Percentiles rank a stretch among this genome's conserved stretches.
These are phyloP conservation scores for Penicillium goetzii DNA, from an alignment of 495 filamentous ascomycete species.

Conservation along the genomic window DNA sequence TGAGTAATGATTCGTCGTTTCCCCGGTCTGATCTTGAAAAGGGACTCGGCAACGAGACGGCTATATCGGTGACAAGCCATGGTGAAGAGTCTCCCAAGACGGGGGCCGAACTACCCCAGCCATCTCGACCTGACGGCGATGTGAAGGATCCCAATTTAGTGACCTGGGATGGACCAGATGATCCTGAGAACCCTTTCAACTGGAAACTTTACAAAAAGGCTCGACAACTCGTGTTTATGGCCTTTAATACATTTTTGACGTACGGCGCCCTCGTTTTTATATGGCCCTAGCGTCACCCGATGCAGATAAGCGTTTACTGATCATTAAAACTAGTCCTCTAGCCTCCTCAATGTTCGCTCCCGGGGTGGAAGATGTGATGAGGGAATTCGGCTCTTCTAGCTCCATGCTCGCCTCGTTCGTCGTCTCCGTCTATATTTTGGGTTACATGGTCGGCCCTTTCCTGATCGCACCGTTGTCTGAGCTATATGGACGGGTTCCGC, in stretches of 20 bases:
- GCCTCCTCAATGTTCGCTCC: constrained; percentile 16
- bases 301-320: background rate
- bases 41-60: background rate
- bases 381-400: background rate
- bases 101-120: background rate
- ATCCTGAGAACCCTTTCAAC: constrained; percentile 58
- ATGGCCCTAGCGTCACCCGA: background rate
- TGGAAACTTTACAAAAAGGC: constrained; percentile 48
- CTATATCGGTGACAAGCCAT: background rate
- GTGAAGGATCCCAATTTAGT: constrained; percentile 9
- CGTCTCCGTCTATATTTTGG: constrained; percentile 6
- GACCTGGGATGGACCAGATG: constrained; percentile 54
- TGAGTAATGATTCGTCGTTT: background rate
- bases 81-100: background rate
- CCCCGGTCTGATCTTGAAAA: background rate
- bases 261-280: background rate
- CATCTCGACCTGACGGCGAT: background rate
- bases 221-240: background rate
- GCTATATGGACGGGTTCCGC: background rate
- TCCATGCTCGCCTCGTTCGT: background rate
- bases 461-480: constrained; percentile 15
- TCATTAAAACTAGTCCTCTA: background rate
- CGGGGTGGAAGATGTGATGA: constrained; percentile 8
- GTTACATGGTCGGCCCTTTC: constrained; percentile 10
- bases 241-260: constrained; percentile 10